Base-by-base conservation (phyloP, 2,329 filamentous ascomycete genomes). In the Cordyceps cateniannulata region DNA sequence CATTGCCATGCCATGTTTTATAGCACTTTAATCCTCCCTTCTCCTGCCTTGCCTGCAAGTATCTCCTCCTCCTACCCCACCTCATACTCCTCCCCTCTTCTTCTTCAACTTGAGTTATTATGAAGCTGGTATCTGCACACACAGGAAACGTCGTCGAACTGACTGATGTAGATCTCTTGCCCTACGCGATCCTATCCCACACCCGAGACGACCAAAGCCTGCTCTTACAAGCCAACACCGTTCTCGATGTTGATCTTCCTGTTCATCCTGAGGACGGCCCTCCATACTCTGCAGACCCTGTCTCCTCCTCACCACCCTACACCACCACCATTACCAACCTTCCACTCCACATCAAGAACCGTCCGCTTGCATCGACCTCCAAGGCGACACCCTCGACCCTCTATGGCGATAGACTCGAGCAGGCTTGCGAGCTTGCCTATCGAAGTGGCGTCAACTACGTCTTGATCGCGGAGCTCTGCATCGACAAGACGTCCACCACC, bases 381-480 rank as follows among this genome's bases (percentile, higher is more conserved):
- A 35, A 35, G 32, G 32, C 32, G 32, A 35, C 32, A 35, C 10
- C 9, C 32, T 4, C 32, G 32, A 12, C 10, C 32, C 14, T 12
- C 14, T 12, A 35, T 35, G 14, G 3, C 9, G 48, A 48, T 5
- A 58, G 20, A 22, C 16, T 53, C 9, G 40, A 8, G 29, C 40
- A 62, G 14, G 48, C 49, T 12, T 52, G 38, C 12, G 20, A 14
- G 6, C 38, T 16, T 44, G 60, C 60, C 6, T 24, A 7, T 4
- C 52, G 32, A 5, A 8, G 20, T 35, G 60, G 54, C 40, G 22
- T 62, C 14, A 38, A 59, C 22, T 62, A 62, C 49, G 22, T 62
- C 29, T 62, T 53, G 60, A 53, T 58, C 38, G 60, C 44, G 7
- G n/a, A 45, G 16, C 29, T 62, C 5, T 62, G 60, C 40, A 62